Base-by-base conservation (phyloP, 805 yeast species). In the Wickerhamiella shivajii region DNA sequence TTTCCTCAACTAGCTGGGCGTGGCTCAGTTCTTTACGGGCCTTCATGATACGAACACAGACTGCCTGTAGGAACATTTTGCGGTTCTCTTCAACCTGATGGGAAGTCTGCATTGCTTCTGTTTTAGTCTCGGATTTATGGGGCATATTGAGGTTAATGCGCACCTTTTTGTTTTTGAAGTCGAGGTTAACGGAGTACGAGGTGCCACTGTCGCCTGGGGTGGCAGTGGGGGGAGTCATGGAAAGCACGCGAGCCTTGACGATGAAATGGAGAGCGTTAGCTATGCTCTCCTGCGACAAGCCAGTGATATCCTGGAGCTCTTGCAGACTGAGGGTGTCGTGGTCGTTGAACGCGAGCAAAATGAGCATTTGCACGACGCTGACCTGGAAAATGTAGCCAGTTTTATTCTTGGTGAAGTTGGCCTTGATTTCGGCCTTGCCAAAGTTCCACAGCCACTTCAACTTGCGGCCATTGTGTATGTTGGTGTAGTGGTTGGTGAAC, bases 361-460 rank as follows among this genome's bases (percentile, higher is more conserved):
- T 79, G 40, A 92, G 74, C 67, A 85, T 73, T 56, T 90, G 98
- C 44, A 74, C 78, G 37, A 81, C 66, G 5, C 94, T 77, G 27
- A 83, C 83, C 3, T 78, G 77, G 50, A 92, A 77, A 5, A 55
- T 50, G 36, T 56, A 56, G 6, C 51, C 50, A 8, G 41, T 41
- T 49, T 77, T 80, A 30, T 93, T 84, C 44, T 76, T 75, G 5
- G 87, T 69, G 41, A 84, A 66, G 51, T 81, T 78, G 8, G 93
- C 93, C 55, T 76, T 79, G 37, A 90, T 58, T 53, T 90, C 99
- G 39, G 92, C 90, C 54, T 87, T 77, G 29, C 93, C 81, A 51
- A 81, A 72, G 47, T 83, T 77, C 96, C 96, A 90, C 39, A 87
- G 67, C 99, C 99, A 90, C 50, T 80, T 78, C 46, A 90, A 67